Evolutionary conservation across 192 early-diverging fungal genomes (phyloP).

Genomic region (Umbelopsis sp.): DNA sequence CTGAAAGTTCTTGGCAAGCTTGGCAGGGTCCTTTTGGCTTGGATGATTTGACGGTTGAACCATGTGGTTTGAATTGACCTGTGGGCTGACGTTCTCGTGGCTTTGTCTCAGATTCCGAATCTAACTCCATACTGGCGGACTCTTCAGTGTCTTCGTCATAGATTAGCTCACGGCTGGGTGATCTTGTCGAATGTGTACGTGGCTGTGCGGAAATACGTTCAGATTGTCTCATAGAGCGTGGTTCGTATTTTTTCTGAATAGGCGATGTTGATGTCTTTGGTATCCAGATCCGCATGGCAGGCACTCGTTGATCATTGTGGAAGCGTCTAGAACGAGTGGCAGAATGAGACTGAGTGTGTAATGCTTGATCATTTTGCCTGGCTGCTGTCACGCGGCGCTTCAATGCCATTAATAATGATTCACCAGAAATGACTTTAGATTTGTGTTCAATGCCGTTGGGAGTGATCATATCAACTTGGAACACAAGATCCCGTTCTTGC

Average conservation of each 20-base stretch:
- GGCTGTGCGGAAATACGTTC: background rate
- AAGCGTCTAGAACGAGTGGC: background rate
- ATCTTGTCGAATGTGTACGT: background rate
- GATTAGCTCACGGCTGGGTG: slow-evolving; percentile 3
- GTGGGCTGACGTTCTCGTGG: slow-evolving; percentile 12
- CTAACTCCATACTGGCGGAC: background rate
- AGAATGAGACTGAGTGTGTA: background rate
- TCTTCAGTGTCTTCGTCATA: background rate
- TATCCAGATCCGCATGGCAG: slow-evolving; percentile 14
- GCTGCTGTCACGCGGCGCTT: slow-evolving; percentile 10
- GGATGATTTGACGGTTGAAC: background rate
- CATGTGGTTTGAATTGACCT: slow-evolving; percentile 2
- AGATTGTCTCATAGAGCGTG: background rate
- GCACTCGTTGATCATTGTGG: background rate
- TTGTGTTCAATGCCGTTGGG: background rate
- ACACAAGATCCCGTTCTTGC: background rate
- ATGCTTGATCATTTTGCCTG: slow-evolving; percentile 1
- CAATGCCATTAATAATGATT: slow-evolving; percentile 25
- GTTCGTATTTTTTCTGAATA: background rate
- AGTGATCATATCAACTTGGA: background rate
- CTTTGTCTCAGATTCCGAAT: background rate
- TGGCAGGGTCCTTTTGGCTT: slow-evolving; percentile 35
- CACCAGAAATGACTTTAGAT: slow-evolving; percentile 21
- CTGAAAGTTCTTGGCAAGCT: slow-evolving; percentile 37
- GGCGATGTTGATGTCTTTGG: slow-evolving; percentile 7